Evolutionary conservation across 768 basidiomycete species (phyloP), one percentile per base, ranked within the genome.

Genomic region (Candolleomyces eurysporus): DNA sequence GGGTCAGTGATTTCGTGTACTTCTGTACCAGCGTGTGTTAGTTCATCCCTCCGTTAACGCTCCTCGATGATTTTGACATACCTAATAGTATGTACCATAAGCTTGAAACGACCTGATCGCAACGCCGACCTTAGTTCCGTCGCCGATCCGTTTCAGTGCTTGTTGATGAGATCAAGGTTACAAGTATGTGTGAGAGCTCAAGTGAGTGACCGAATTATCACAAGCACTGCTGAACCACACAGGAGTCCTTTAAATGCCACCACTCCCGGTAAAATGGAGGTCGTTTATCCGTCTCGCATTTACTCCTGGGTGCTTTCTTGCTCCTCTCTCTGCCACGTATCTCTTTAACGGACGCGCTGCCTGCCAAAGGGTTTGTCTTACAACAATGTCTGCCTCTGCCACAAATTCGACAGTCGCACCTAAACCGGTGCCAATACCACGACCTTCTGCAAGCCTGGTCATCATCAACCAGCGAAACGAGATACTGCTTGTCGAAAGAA

Each of bases 401-500:
- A 49, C 16, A 36, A 22, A 52, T 26, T 4, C 26, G 26, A 26
- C 26, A 26, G 26, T 26, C 26, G 26, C 26, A 45, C 16, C 57
- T 5, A 54, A 45, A 13, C 17, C 22, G 1, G 48, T 42, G 9
- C 65, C 67, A 6, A 59, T 60, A 48, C 88, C 85, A 40, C 81
- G 87, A 5, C 84, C 78, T 3, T 91, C 90, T 52, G 87, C 89
- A 0, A 90, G 87, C 66, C 71, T 90, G 50, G 76, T 90, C 48
- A 73, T 91, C 10, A 75, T 91, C 17, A 90, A 91, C 67, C 69
- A 77, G 42, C 79, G 78, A 26, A 90, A 90, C 69, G 88, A 91
- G 67, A 74, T 90, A 4, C 74, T 91, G 36, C 76, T 91, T 17
- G 89, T 91, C 3, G 88, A 89, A 40, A 76, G 90, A 42, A 89